Conservation (phyloP, 2,329 filamentous ascomycete species). For the Fusarium sp. region DNA sequence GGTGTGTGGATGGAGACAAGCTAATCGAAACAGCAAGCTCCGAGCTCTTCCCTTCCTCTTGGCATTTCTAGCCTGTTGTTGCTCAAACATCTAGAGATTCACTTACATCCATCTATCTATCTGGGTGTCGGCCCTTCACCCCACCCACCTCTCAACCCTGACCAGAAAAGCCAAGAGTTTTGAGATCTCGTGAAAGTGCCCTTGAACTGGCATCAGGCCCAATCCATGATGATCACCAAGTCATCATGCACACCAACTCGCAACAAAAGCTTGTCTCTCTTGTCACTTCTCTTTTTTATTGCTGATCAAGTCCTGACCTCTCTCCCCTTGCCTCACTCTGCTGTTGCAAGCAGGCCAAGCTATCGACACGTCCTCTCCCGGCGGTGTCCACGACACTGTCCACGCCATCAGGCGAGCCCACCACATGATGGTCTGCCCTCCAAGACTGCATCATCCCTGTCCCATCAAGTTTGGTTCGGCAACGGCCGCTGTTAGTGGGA, state of each 20-base stretch:
- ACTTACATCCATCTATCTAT: background rate
- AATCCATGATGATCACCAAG: constrained; percentile 16
- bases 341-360: background rate
- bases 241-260: constrained; percentile 7
- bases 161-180: background rate
- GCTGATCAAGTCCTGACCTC: constrained; percentile 2
- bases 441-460: constrained; percentile 12
- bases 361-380: constrained; percentile 26
- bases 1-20: background rate
- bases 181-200: constrained; percentile 2
- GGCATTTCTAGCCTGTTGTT: background rate
- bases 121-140: background rate
- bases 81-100: background rate
- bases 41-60: background rate
- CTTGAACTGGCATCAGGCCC: background rate
- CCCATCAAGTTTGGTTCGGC: constrained; percentile 35
- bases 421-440: constrained; percentile 32
- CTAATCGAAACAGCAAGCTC: background rate
- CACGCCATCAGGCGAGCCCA: constrained; percentile 31
- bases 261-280: background rate
- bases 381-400: constrained; percentile 10
- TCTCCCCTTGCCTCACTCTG: background rate
- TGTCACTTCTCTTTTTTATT: background rate
- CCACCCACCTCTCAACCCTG: constrained; percentile 5
- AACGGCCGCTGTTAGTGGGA: constrained; percentile 36